Percentiles rank a stretch among this genome's conserved stretches.
Conservation (phyloP, 2,329 filamentous ascomycete genomes). For the Epichloe scottii region DNA sequence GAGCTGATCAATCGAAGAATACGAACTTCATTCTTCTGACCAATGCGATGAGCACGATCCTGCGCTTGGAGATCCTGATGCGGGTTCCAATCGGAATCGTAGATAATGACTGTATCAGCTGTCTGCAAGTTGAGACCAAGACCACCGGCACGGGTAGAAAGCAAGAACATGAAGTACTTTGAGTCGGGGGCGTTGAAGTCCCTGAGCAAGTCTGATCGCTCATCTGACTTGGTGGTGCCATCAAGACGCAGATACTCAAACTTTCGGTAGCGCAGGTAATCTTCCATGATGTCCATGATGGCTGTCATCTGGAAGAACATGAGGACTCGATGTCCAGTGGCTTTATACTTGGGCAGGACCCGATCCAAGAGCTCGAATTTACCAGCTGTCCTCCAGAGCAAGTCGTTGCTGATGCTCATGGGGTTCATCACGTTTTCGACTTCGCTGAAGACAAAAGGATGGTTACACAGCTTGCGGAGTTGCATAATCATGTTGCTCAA, state of each 20-base stretch:
- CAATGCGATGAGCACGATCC: slow-evolving; percentile 99
- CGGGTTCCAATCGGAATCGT: slow-evolving; percentile 99
- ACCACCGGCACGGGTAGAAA: slow-evolving; percentile 98
- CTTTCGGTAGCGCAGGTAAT: slow-evolving; percentile 76
- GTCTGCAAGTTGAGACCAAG: slow-evolving; percentile 94
- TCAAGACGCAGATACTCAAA: slow-evolving; percentile 85
- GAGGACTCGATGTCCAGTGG: slow-evolving; percentile 82
- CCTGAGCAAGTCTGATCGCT: slow-evolving; percentile 80
- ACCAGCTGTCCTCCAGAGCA: slow-evolving; percentile 88
- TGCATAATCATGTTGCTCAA: slow-evolving; percentile 99
- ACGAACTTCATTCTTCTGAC: slow-evolving; percentile 97
- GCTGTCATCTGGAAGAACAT: slow-evolving; percentile 99
- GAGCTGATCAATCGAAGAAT: slow-evolving; percentile 92
- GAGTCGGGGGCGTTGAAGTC: slow-evolving; percentile 85
- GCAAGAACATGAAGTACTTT: slow-evolving; percentile 91
- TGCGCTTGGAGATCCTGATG: slow-evolving; percentile 98
- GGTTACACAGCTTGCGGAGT: slow-evolving; percentile 94
- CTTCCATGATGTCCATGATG: slow-evolving; percentile 99
- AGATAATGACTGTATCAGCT: slow-evolving; percentile 98
- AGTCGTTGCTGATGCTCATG: slow-evolving; percentile 72
- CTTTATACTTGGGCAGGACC: slow-evolving; percentile 84
- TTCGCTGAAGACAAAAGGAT: slow-evolving; percentile 96
- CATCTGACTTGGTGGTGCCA: slow-evolving; percentile 93
- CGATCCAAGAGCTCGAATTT: slow-evolving; percentile 95
- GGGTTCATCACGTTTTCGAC: slow-evolving; percentile 99